Percentiles rank a stretch among this genome's conserved stretches.
Conservation (phyloP, 2,329 filamentous ascomycete species). For the Aspergillus pseudoterreus region DNA sequence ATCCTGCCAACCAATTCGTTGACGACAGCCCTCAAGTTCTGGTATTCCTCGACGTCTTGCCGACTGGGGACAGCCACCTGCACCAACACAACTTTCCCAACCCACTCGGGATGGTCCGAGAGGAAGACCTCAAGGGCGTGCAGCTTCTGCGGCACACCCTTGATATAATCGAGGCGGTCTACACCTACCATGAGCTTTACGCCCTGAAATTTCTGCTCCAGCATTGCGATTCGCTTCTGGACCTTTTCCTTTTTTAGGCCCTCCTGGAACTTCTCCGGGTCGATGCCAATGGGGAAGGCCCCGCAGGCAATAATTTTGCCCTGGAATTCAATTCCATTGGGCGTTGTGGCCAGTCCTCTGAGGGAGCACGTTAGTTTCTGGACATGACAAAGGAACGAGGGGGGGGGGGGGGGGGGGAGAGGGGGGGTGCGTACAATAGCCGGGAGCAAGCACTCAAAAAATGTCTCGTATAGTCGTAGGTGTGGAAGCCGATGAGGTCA, state of each 20-base stretch:
- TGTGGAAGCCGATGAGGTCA: constrained; percentile 96
- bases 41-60: constrained; percentile 96
- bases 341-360: constrained; percentile 63
- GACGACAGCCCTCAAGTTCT: constrained; percentile 89
- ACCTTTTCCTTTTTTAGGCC: constrained; percentile 82
- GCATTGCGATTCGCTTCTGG: constrained; percentile 76
- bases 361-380: constrained; percentile 10
- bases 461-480: constrained; percentile 97
- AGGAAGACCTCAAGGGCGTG: constrained; percentile 96
- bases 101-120: constrained; percentile 95
- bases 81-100: constrained; percentile 92
- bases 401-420: too few species aligned
- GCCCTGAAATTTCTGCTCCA: constrained; percentile 88
- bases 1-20: constrained; percentile 96
- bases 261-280: constrained; percentile 92
- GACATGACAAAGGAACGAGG: background rate
- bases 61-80: constrained; percentile 93
- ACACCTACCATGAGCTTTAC: constrained; percentile 97
- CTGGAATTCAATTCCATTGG: constrained; percentile 88
- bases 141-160: constrained; percentile 95
- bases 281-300: constrained; percentile 96
- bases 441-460: constrained; percentile 96
- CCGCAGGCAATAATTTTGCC: constrained; percentile 86
- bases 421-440: constrained; percentile 62
- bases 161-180: constrained; percentile 97